Base-by-base conservation (phyloP, 225 moss, liverwort and hornwort species). In the Straminergon stramineum region DNA sequence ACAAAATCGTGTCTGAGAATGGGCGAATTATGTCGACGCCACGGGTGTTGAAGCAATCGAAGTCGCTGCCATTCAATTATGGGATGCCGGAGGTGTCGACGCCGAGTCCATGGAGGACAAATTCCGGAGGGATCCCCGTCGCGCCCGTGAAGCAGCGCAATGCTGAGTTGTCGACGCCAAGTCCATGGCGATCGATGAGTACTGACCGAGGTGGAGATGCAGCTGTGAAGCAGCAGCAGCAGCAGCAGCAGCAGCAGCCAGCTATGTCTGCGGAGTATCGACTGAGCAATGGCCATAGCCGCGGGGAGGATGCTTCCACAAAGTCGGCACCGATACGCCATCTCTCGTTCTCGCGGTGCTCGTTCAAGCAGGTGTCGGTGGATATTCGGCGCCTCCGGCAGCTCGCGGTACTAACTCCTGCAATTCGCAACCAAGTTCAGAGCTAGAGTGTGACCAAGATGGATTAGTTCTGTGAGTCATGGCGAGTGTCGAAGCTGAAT, bases 301-400 rank as follows among this genome's bases (percentile, higher is more conserved):
- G 81, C 15, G 77, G 35, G 48, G 74, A 67, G 83, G 88, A 89
- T 61, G 70, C 84, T 63, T 85, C 89, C 45, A 24, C 75, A 32
- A 94, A 94, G 82, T 79, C 86, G 27, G 94, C 90, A 21, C 91
- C 91, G 18, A 92, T 90, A 66, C 92, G 91, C 74, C 92, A 90
- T 63, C 92, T 94, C 66, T 94, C 94, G 34, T 92, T 92, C 78
- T 91, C 94, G 35, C 90, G 92, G 84, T 55, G 88, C 34, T 92
- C 94, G 52, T 92, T 94, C 89, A 94, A 92, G 92, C 91, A 90
- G 89, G 87, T 94, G 87, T 92, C 94, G 18, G 91, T 94, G 55
- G 94, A 92, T 85, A 92, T 94, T 21, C 91, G 81, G 85, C 87
- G 90, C 57, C 94, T 94, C 53, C 89, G 94, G 87, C 91, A 91